Percentiles rank a stretch among this genome's conserved stretches.
phyloP scores from a whole-genome alignment of 2,329 filamentous ascomycete genomes.

The Colletotrichum tropicale region DNA sequence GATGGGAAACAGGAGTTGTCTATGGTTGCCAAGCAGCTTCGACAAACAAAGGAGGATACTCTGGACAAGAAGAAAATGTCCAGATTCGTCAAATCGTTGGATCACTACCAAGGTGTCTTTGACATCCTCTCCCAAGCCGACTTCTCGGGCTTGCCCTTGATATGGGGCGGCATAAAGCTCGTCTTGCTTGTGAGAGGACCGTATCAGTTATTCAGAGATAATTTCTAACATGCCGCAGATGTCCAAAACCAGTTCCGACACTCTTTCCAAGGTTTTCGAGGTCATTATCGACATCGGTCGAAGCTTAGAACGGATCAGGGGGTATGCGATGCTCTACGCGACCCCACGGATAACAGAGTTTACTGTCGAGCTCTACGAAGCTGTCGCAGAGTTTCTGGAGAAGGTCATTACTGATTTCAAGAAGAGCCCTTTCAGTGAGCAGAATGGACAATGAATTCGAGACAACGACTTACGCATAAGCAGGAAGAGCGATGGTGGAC shows the following conservation, averaged over 20 bases:
- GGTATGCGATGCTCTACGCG: slow-evolving; percentile 25
- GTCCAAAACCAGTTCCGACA: slow-evolving; percentile 27
- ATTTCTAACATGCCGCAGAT: slow-evolving; percentile 8
- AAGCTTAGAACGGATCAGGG: slow-evolving; percentile 25
- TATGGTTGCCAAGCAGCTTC: slow-evolving; percentile 17
- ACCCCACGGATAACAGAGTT: slow-evolving; percentile 29
- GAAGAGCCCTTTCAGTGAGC: slow-evolving; percentile 6
- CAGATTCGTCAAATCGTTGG: slow-evolving; percentile 25
- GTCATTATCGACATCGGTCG: slow-evolving; percentile 28
- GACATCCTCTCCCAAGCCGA: slow-evolving; percentile 29
- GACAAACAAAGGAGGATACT: slow-evolving; percentile 2
- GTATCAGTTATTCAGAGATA: too few relatives aligned
- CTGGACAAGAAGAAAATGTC: slow-evolving; percentile 21
- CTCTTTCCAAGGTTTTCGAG: slow-evolving; percentile 26
- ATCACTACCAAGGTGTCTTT: slow-evolving; percentile 28
- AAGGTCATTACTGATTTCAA: slow-evolving; percentile 24
- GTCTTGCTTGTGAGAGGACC: slow-evolving; percentile 1
- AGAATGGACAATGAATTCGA: accelerated
- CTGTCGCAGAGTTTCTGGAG: slow-evolving; percentile 27
- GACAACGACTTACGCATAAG: not conserved
- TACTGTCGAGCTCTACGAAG: slow-evolving; percentile 27
- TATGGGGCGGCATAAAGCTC: slow-evolving; percentile 28
- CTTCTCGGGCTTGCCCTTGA: slow-evolving; percentile 26
- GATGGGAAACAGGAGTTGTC: slow-evolving; percentile 21
- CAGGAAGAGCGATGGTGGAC: slow-evolving; percentile 1